Evolutionary conservation across 805 yeast genomes (phyloP).

Genomic region (Phaffomyces opuntiae): DNA sequence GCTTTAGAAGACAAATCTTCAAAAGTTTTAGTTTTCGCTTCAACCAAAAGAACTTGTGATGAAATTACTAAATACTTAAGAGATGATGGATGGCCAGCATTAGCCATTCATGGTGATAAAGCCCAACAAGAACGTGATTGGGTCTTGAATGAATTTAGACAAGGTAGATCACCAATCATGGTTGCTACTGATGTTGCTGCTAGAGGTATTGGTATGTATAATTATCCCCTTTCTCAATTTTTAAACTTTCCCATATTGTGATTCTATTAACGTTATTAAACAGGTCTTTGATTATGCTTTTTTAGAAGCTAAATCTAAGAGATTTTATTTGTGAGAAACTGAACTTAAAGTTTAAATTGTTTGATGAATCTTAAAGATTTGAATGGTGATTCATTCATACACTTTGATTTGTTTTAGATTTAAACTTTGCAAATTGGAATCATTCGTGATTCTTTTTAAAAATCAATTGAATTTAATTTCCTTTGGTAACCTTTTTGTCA

Average conservation of each 20-base stretch:
- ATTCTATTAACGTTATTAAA: slow-evolving; percentile 13
- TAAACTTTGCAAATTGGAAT: not conserved
- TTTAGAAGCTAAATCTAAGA: not conserved
- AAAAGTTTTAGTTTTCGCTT: slow-evolving; percentile 82
- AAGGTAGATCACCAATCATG: slow-evolving; percentile 93
- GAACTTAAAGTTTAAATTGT: not conserved
- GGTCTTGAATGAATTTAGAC: slow-evolving; percentile 89
- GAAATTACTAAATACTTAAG: slow-evolving; percentile 87
- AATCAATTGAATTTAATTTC: not conserved
- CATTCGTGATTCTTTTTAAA: slow-evolving; percentile 3
- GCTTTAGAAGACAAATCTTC: slow-evolving; percentile 67
- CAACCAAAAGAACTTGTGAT: slow-evolving; percentile 98
- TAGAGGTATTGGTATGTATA: slow-evolving; percentile 96
- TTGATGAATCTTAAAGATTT: not conserved
- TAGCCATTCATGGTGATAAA: slow-evolving; percentile 98
- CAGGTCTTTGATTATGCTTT: slow-evolving; percentile 17
- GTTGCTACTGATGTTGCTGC: slow-evolving; percentile 99
- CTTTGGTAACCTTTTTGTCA: slow-evolving; percentile 2
- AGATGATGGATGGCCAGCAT: slow-evolving; percentile 97
- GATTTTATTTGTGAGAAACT: not conserved
- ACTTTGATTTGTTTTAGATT: not conserved
- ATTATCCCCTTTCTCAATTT: slow-evolving; percentile 2
- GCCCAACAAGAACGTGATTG: slow-evolving; percentile 98
- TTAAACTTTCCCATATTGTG: not conserved
- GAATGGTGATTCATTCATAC: slow-evolving; percentile 4